phyloP scores from a whole-genome alignment of 768 basidiomycete genomes.

The Rhodosporidiobolus sp. region DNA sequence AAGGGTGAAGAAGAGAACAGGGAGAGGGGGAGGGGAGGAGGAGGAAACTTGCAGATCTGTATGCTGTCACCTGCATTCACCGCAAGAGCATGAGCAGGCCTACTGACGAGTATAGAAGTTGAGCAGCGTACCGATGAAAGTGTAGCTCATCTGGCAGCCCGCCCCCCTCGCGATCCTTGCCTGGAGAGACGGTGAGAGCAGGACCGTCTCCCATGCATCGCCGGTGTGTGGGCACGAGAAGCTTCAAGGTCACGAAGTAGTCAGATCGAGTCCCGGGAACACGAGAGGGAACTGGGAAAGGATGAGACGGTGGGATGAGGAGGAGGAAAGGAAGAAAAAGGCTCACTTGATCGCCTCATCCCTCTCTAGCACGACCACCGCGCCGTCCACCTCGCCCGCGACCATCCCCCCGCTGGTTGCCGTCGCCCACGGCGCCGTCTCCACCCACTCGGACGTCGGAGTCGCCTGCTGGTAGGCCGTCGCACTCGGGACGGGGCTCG shows the following conservation, averaged over 20 bases:
- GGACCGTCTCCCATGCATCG: slow-evolving; percentile 14
- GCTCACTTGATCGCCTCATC: background rate
- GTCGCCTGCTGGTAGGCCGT: background rate
- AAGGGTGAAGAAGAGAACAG: too few relatives aligned
- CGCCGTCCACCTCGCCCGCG: background rate
- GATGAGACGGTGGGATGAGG: too few relatives aligned
- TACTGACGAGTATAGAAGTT: background rate
- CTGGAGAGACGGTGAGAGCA: background rate
- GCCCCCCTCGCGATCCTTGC: slow-evolving; percentile 17
- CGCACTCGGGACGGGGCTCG: too few relatives aligned
- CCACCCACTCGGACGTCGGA: background rate
- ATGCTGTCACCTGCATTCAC: slow-evolving; percentile 8
- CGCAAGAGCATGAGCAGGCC: background rate
- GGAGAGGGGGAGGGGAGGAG: too few relatives aligned
- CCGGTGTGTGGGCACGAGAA: slow-evolving; percentile 9
- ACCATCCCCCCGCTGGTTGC: background rate
- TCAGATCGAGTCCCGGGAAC: background rate
- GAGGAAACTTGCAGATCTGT: slow-evolving; percentile 2
- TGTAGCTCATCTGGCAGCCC: slow-evolving; percentile 10
- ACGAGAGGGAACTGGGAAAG: background rate
- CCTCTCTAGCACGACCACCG: background rate
- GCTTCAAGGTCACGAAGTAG: background rate
- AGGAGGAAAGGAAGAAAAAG: fast-evolving
- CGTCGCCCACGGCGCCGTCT: slow-evolving; percentile 1
- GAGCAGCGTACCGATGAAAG: slow-evolving; percentile 10